Base-by-base conservation (phyloP, 495 filamentous ascomycete genomes). In the Sabuloglossum arenarium region DNA sequence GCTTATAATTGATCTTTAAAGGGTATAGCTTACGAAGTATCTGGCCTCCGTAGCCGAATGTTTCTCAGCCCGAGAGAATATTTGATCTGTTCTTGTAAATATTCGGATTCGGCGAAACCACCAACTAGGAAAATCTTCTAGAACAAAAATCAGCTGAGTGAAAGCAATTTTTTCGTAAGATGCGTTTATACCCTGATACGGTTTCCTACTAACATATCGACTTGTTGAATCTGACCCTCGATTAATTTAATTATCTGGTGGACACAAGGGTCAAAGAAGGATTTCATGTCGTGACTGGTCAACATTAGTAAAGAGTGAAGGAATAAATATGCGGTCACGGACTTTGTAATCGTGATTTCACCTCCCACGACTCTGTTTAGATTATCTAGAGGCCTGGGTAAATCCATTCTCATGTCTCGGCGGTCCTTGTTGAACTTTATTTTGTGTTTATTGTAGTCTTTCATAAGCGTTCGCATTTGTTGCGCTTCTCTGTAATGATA, bases 61-160 rank as follows among this genome's bases (percentile, higher is more conserved):
- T 59, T 31, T 29, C 54, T 39, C 9, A 57, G 39, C 5, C 32
- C 16, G 1, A 61, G 43, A 9, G 57, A 30, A 6, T 27, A 23
- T 27, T 57, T 21, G 19, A 61, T 53, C 27, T 59, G 19, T 50
- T 46, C 50, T 28, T 54, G 57, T 11, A 61, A 55, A 27, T 57
- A 61, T 37, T 34, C 6, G 0, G 60, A 61, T 28, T 54, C 54
- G 1, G 57, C 60, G 24, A 61, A 61, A 4, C 60, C 60, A 9
- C 60, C 60, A 19, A 61, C 47, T 27, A 61, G 51, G 53, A 61
- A 57, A 23, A 61, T 46, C 21, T 61, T 61, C 60, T 61, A 43
- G 39, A 43, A 43, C 4, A 43, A 43, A 43, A n/a, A 21, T 43
- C n/a, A 43, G 34, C 30, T 28, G 30, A 31, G 34, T 34, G 10